Evolutionary conservation across 2,329 filamentous ascomycete species (phyloP), one percentile per base, ranked within the genome.

Genomic region (Hortaea werneckii): DNA sequence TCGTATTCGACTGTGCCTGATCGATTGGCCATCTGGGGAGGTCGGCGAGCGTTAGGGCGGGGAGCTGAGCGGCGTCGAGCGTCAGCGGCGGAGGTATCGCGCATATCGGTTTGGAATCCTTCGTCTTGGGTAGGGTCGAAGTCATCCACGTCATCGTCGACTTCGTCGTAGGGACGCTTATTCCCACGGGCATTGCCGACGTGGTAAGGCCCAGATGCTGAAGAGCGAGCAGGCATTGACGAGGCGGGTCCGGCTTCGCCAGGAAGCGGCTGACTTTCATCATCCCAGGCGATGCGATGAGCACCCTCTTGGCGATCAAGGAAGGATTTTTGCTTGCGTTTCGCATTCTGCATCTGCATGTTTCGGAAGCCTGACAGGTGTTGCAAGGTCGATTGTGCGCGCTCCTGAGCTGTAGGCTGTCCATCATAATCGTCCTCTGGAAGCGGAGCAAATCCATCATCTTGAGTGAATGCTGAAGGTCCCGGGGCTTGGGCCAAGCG

Each of bases 91-190:
- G 53, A 38, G 4, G 56, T 51, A 6, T 58, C 55, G 9, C 68
- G 67, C 5, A 55, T 56, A 41, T 67, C 62, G 2, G 58, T 58
- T 37, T 72, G 66, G 47, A 75, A 76, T 1, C 63, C 71, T 39
- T 69, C 67, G 6, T 72, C 69, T 40, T 66, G 61, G 6, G 61
- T 61, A 1, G 60, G 57, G 1, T 58, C 55, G 40, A 50, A 56
- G 6, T 57, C 54, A 5, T 63, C 60, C 8, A 37, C 35, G 2
- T 65, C 53, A 9, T 60, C 65, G 8, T 58, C 58, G n/a, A 45
- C 49, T 37, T 50, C 58, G 46, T 47, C 54, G 39, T 41, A 58
- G 50, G 48, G 60, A 59, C 50, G 54, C 51, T 44, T 63, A 11
- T 10, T 32, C 5, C n/a, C 28, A n/a, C 27, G 13, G 7, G 28